phyloP scores from a whole-genome alignment of 176 grass and related monocot species.

The Eleusine indica region DNA sequence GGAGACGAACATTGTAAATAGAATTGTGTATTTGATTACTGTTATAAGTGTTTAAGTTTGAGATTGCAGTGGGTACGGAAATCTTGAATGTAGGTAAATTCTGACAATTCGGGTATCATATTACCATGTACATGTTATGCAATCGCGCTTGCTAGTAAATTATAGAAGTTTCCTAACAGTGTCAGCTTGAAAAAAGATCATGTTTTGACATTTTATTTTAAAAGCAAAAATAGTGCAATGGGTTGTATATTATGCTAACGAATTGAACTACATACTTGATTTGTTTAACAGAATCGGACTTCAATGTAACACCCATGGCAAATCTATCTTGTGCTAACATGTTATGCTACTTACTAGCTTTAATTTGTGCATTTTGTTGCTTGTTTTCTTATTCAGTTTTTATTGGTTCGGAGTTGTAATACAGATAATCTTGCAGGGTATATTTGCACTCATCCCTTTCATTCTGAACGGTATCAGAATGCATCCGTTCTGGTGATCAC shows the following conservation, averaged over 20 bases:
- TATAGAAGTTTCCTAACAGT: not conserved
- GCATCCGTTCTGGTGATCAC: slow-evolving; percentile 54
- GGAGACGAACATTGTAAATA: not conserved
- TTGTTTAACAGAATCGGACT: not conserved
- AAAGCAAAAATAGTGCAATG: not conserved
- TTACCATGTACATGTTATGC: not conserved
- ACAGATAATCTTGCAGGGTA: slow-evolving; percentile 50
- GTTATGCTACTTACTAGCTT: not conserved
- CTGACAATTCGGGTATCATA: not conserved
- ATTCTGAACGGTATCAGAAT: slow-evolving; percentile 58
- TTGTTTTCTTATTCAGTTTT: not conserved
- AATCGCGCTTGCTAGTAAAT: not conserved
- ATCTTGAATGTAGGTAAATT: too few relatives aligned
- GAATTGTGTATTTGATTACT: not conserved
- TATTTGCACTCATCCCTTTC: slow-evolving; percentile 57
- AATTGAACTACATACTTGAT: not conserved
- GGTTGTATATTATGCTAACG: not conserved
- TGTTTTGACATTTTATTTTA: not conserved
- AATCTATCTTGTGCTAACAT: not conserved
- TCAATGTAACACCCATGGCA: not conserved
- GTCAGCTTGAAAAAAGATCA: not conserved
- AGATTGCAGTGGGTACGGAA: not conserved
- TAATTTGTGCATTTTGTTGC: not conserved
- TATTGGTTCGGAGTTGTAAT: slow-evolving; percentile 9
- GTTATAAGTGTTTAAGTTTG: not conserved